Evolutionary conservation across 495 filamentous ascomycete genomes (phyloP).

Genomic region (Rostrohypoxylon terebratum): DNA sequence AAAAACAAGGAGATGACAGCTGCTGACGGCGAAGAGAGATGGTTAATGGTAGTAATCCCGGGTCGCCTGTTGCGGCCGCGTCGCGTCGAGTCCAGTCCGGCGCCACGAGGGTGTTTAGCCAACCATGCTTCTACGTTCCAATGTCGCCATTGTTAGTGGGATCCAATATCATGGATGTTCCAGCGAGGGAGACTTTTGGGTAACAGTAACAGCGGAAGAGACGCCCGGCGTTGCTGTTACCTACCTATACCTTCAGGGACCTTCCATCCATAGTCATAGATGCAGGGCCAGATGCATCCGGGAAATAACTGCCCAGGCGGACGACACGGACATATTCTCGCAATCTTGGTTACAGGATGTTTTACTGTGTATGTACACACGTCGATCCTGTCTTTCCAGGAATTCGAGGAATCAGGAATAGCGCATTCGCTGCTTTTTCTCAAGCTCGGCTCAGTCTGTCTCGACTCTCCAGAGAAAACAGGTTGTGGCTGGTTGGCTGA

Average conservation of each 20-base stretch:
- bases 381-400: too few relatives aligned
- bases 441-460: too few relatives aligned
- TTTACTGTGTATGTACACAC: too few relatives aligned
- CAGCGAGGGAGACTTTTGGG: constrained; percentile 11
- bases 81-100: constrained; percentile 32
- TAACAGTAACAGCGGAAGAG: constrained; percentile 40
- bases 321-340: constrained; percentile 13
- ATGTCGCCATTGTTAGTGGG: not conserved
- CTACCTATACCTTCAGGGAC: not conserved
- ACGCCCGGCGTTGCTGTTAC: constrained; percentile 27
- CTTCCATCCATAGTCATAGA: not conserved
- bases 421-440: too few relatives aligned
- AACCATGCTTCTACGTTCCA: constrained; percentile 18
- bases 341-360: not conserved
- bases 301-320: constrained; percentile 1
- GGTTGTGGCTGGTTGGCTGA: too few relatives aligned
- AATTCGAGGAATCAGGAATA: too few relatives aligned
- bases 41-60: not conserved
- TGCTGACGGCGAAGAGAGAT: not conserved
- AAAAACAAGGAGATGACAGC: not conserved
- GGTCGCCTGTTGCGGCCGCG: constrained; percentile 36
- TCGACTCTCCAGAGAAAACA: too few relatives aligned
- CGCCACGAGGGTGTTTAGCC: constrained; percentile 8
- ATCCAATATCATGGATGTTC: not conserved
- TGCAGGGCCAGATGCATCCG: constrained; percentile 26